Conservation (phyloP, 305 asterid species). For the Nicotiana rustica region DNA sequence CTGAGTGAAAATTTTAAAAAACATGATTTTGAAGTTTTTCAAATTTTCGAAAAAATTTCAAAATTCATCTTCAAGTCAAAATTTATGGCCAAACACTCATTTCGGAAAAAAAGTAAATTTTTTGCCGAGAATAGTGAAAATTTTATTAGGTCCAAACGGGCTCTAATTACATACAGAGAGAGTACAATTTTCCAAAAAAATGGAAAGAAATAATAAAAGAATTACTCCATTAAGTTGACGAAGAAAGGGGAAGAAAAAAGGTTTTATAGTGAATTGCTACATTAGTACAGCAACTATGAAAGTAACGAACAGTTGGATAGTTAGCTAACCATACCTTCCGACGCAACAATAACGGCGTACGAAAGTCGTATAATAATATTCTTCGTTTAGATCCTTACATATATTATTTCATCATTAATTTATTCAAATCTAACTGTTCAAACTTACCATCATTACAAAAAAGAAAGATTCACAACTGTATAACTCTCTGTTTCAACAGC, state of each 20-base stretch:
- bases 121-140: too few relatives aligned
- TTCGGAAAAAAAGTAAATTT: too few relatives aligned
- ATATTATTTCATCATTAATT: background rate
- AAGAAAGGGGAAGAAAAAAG: background rate
- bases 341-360: too few relatives aligned
- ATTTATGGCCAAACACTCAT: too few relatives aligned
- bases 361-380: background rate
- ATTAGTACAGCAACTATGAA: conserved; percentile 1
- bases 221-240: background rate
- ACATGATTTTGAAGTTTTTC: too few relatives aligned
- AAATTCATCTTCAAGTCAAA: too few relatives aligned
- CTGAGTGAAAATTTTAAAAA: too few relatives aligned
- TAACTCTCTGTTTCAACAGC: conserved; percentile 34
- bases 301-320: conserved; percentile 34
- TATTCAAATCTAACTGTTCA: conserved; percentile 38
- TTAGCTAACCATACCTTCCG: background rate
- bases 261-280: background rate
- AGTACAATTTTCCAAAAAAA: too few relatives aligned
- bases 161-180: too few relatives aligned
- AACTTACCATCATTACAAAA: conserved; percentile 36
- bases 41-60: too few relatives aligned
- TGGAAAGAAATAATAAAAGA: too few relatives aligned
- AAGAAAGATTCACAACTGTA: conserved; percentile 19
- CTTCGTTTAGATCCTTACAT: background rate
- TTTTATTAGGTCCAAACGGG: too few relatives aligned